phyloP scores from a whole-genome alignment of 2,329 filamentous ascomycete genomes.

The Stylonectria norvegica region DNA sequence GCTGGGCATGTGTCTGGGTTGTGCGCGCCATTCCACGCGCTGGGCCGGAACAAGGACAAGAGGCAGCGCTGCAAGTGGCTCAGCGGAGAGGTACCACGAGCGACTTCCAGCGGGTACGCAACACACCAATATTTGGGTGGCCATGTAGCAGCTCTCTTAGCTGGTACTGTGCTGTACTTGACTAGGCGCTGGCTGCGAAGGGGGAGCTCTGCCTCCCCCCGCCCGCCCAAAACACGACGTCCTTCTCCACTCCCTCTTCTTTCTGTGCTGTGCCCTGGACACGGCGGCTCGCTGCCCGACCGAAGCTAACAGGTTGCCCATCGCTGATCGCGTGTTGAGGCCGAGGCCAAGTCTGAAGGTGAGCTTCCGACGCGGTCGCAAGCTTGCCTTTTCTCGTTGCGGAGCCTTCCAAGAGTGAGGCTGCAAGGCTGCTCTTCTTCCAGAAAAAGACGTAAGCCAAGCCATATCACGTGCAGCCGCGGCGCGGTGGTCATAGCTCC shows the following conservation, averaged over 20 bases:
- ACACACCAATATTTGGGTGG: slow-evolving; percentile 34
- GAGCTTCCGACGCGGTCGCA: no score
- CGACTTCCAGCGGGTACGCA: slow-evolving; percentile 36
- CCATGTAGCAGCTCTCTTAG: slow-evolving; percentile 30
- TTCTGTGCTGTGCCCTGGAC: slow-evolving; percentile 5
- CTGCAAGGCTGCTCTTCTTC: slow-evolving; percentile 1
- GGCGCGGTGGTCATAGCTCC: slow-evolving; percentile 29
- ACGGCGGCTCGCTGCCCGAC: no score
- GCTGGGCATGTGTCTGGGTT: slow-evolving; percentile 14
- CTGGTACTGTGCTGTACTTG: slow-evolving; percentile 40
- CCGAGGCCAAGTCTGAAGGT: no score
- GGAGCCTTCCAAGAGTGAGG: no score
- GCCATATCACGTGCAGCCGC: slow-evolving; percentile 22
- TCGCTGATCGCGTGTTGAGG: no score
- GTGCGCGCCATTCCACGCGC: slow-evolving; percentile 24
- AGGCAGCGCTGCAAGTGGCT: slow-evolving; percentile 23
- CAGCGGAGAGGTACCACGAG: slow-evolving; percentile 30
- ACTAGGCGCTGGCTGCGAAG: slow-evolving; percentile 15
- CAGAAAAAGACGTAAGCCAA: slow-evolving; percentile 11
- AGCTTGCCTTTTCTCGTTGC: no score
- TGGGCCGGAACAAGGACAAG: slow-evolving; percentile 24
- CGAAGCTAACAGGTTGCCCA: no score
- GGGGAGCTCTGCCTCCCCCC: slow-evolving; percentile 33
- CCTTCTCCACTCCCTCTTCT: slow-evolving; percentile 30
- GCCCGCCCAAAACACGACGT: slow-evolving; percentile 21